Evolutionary conservation across 768 basidiomycete genomes (phyloP).

Genomic region (Podaxis sp.): DNA sequence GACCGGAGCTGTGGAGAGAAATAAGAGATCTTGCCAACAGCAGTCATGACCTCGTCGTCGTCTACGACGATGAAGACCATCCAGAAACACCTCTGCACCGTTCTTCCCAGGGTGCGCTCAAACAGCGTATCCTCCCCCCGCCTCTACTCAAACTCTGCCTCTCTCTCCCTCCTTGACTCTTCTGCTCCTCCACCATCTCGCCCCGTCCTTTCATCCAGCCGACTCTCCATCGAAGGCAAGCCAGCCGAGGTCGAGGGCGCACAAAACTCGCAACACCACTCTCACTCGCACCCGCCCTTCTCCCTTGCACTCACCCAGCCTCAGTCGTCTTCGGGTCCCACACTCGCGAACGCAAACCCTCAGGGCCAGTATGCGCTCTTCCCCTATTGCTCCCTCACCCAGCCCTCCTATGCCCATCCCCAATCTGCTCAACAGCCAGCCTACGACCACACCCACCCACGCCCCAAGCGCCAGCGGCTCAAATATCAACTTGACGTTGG

Average conservation of each 20-base stretch:
- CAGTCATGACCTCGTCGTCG: neutral
- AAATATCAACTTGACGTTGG: slow-evolving; percentile 64
- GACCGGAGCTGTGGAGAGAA: neutral
- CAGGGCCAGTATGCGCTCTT: slow-evolving; percentile 28
- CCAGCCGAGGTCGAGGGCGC: slow-evolving; percentile 16
- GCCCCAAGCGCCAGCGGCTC: slow-evolving; percentile 27
- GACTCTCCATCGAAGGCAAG: slow-evolving; percentile 19
- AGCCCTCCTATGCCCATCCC: slow-evolving; percentile 28
- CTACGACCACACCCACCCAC: slow-evolving; percentile 24
- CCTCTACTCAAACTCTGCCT: slow-evolving; percentile 36
- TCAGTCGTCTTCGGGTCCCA: slow-evolving; percentile 10
- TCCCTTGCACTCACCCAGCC: slow-evolving; percentile 19
- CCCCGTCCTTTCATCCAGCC: slow-evolving; percentile 16
- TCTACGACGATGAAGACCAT: slow-evolving; percentile 41
- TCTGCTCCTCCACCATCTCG: slow-evolving; percentile 21
- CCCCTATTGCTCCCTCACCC: slow-evolving; percentile 27
- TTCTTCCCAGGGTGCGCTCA: slow-evolving; percentile 42
- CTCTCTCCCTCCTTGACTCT: slow-evolving; percentile 24
- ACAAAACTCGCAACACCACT: slow-evolving; percentile 15
- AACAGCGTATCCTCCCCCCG: slow-evolving; percentile 39
- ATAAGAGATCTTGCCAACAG: neutral
- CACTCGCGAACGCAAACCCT: slow-evolving; percentile 3
- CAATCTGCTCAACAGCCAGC: slow-evolving; percentile 25
- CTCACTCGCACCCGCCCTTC: slow-evolving; percentile 15
- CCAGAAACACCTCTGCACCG: slow-evolving; percentile 50